Evolutionary conservation across 2,329 filamentous ascomycete genomes (phyloP).

Genomic region (Fusarium nygamai): DNA sequence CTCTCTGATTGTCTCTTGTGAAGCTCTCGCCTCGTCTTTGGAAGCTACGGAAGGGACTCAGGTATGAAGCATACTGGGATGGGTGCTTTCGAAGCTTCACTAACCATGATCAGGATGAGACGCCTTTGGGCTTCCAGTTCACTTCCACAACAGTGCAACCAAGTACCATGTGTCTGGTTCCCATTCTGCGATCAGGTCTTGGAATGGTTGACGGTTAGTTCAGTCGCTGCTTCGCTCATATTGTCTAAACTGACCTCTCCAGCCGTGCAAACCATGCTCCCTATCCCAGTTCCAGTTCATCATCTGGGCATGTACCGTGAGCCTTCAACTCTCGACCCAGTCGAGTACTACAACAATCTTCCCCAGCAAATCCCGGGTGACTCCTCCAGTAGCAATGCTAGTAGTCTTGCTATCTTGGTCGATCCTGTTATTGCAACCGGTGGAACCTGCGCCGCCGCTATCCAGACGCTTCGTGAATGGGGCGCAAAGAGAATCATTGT

Average conservation of each 20-base stretch:
- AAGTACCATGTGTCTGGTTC: constrained; percentile 79
- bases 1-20: constrained; percentile 80
- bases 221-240: neutral
- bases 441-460: constrained; percentile 87
- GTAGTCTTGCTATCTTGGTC: constrained; percentile 79
- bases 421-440: constrained; percentile 96
- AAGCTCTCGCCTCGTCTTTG: constrained; percentile 77
- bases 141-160: constrained; percentile 71
- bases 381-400: constrained; percentile 51
- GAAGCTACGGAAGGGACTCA: constrained; percentile 66
- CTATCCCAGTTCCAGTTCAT: constrained; percentile 82
- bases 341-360: constrained; percentile 98
- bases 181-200: constrained; percentile 90
- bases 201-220: constrained; percentile 84
- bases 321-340: constrained; percentile 83
- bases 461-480: constrained; percentile 90
- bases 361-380: constrained; percentile 71
- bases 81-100: neutral
- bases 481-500: constrained; percentile 85
- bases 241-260: constrained; percentile 14
- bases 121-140: constrained; percentile 82
- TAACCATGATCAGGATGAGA: constrained; percentile 68
- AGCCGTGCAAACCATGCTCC: constrained; percentile 86
- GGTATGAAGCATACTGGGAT: constrained; percentile 57
- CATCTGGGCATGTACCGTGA: constrained; percentile 96